A percentile compares a stretch with the other conserved stretches of the same genome.
Conservation (phyloP, 495 filamentous ascomycete species). For the Oleoguttula mirabilis region DNA sequence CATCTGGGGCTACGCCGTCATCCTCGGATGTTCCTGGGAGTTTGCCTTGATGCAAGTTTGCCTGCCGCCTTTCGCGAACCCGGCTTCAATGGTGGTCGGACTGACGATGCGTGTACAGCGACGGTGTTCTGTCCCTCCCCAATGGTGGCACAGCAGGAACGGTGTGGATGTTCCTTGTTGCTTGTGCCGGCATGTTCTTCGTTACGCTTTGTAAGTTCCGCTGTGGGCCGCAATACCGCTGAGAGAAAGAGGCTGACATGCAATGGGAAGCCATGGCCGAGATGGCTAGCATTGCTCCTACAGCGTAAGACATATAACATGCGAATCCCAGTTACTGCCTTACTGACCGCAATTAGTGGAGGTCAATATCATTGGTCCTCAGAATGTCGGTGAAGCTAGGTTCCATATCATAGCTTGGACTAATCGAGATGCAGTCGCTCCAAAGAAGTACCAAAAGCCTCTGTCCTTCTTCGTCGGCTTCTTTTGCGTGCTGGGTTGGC, state of each 20-base stretch:
- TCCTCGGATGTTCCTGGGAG: not conserved
- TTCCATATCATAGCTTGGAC: not conserved
- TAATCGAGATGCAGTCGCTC: constrained; percentile 23
- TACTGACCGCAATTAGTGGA: constrained; percentile 8
- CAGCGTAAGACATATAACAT: not conserved
- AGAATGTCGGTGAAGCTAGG: constrained; percentile 17
- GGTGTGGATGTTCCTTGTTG: not conserved
- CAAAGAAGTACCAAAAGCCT: constrained; percentile 27
- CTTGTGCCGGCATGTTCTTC: not conserved
- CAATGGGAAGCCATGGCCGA: not conserved
- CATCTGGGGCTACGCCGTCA: constrained; percentile 1
- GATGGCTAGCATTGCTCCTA: not conserved
- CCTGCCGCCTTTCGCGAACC: not conserved
- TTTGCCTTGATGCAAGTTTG: not conserved
- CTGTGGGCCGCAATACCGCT: no score
- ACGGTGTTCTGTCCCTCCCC: not conserved
- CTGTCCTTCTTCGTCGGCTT: constrained; percentile 34
- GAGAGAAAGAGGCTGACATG: not conserved
- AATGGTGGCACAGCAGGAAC: not conserved
- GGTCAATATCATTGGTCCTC: constrained; percentile 43
- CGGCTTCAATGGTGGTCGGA: no score
- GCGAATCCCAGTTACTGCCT: not conserved
- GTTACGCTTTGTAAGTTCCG: not conserved
- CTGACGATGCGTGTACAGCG: not conserved
- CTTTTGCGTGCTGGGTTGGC: constrained; percentile 31